These are phyloP conservation scores for Podaxis mareebaensis DNA, from an alignment of 768 basidiomycete species.

Conservation along the genomic window DNA sequence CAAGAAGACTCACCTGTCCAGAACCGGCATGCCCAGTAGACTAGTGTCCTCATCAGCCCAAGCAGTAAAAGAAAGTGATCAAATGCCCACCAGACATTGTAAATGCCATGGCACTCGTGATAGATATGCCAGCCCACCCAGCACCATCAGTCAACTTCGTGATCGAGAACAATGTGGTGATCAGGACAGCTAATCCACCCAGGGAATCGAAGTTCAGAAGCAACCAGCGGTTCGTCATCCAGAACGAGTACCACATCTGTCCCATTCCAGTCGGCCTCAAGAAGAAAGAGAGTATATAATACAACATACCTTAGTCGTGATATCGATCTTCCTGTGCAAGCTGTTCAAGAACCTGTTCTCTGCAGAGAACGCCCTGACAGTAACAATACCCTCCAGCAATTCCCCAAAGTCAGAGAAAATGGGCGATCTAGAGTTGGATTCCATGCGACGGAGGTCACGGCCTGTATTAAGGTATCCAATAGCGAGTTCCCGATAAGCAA, in stretches of 20 bases:
- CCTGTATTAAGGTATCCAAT: constrained; percentile 79
- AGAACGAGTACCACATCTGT: constrained; percentile 83
- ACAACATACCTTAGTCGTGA: constrained; percentile 64
- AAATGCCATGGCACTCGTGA: constrained; percentile 67
- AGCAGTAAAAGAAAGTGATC: not conserved
- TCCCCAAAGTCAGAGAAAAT: constrained; percentile 85
- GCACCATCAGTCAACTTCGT: constrained; percentile 53
- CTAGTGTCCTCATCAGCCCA: constrained; percentile 20
- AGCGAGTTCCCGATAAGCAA: constrained; percentile 67
- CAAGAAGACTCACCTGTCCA: constrained; percentile 38
- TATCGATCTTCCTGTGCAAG: constrained; percentile 72
- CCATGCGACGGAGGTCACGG: constrained; percentile 85
- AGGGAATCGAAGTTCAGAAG: constrained; percentile 80
- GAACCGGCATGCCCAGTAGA: constrained; percentile 55
- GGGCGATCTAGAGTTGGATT: constrained; percentile 83
- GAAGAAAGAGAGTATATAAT: not conserved
- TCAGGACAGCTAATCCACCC: constrained; percentile 70
- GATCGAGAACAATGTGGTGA: constrained; percentile 77
- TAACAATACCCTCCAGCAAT: constrained; percentile 86
- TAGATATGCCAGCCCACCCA: constrained; percentile 71
- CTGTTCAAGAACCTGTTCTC: constrained; percentile 77
- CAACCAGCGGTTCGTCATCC: constrained; percentile 91
- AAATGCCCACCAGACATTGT: constrained; percentile 37
- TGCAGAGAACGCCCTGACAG: constrained; percentile 87
- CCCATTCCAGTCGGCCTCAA: not conserved